Evolutionary conservation across 805 yeast species (phyloP), one percentile per base, ranked within the genome.

Genomic region (Candida nemodendra): DNA sequence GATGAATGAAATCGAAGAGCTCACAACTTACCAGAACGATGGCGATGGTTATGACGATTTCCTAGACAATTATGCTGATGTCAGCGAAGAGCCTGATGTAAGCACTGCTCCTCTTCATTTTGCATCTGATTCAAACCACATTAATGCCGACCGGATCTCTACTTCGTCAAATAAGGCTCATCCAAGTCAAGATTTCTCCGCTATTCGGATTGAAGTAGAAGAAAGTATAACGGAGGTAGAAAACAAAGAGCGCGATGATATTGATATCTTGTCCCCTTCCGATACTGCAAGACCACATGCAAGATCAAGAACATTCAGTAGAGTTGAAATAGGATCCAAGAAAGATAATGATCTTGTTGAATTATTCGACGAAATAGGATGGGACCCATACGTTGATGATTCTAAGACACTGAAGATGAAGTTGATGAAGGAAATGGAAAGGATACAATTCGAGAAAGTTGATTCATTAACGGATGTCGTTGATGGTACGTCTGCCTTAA

Each of bases 361-460:
- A 43, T 59, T 87, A 11, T 73, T 90, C 40, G 86, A 83, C 19
- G 91, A 85, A 44, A 71, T 89, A 16, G 78, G 80, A 22, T 91
- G 96, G 93, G 74, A 74, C 19, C 72, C 81, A 2, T 39, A 43
- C 4, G 63, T 69, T 4, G 95, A 84, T 53, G 82, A 78, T 44
- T 73, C 86, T 7, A 71, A 68, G 19, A 66, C 71, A 0, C 61
- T 90, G 18, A 70, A 82, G 23, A 69, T 66, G 27, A 79, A 78
- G 52, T 68, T 91, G 33, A 60, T 70, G 27, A 69, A 68, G 27
- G 86, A 83, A 44, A 64, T 87, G 34, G 73, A 78, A 6, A 69
- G 71, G 18, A 69, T 85, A 1, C 84, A 85, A 47, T 80, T 76
- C 44, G 71, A 73, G 13, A 80, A 80, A 34, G 78, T 85, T 6